A percentile compares a stretch with the other conserved stretches of the same genome.
phyloP scores from a whole-genome alignment of 306 rosid genomes.

The Malus sieversii region DNA sequence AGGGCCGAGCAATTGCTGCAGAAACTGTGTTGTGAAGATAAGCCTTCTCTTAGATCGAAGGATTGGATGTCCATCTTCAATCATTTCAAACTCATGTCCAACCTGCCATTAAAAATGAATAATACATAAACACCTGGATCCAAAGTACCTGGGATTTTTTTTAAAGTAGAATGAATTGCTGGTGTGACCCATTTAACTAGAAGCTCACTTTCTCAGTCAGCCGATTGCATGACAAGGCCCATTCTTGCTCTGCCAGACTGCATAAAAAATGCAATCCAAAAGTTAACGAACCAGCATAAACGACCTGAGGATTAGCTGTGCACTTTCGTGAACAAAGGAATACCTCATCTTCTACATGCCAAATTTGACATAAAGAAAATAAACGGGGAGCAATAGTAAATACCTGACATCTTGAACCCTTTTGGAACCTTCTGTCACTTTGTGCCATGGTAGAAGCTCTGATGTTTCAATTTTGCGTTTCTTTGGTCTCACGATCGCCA shows the following conservation, averaged over 20 bases:
- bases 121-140: background rate
- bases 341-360: background rate
- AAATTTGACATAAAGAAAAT: background rate
- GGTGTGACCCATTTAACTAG: background rate
- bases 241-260: slow-evolving; percentile 41
- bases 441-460: slow-evolving; percentile 40
- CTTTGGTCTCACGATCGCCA: slow-evolving; percentile 26
- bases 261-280: slow-evolving; percentile 9
- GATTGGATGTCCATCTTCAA: slow-evolving; percentile 23
- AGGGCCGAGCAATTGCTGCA: slow-evolving; percentile 46
- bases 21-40: slow-evolving; percentile 30
- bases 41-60: slow-evolving; percentile 45
- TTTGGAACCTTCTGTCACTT: slow-evolving; percentile 29
- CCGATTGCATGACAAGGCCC: slow-evolving; percentile 40
- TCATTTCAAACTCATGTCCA: slow-evolving; percentile 29
- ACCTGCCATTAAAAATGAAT: slow-evolving; percentile 25
- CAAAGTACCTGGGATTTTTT: background rate
- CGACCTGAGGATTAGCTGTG: background rate
- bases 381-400: slow-evolving; percentile 1
- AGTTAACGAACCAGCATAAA: background rate
- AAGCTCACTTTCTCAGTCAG: slow-evolving; percentile 35
- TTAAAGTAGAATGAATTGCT: background rate
- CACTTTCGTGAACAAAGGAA: background rate
- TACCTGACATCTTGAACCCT: slow-evolving; percentile 39
- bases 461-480: slow-evolving; percentile 35